phyloP scores from a whole-genome alignment of 2,329 filamentous ascomycete species.

The Mariannaea sp. region DNA sequence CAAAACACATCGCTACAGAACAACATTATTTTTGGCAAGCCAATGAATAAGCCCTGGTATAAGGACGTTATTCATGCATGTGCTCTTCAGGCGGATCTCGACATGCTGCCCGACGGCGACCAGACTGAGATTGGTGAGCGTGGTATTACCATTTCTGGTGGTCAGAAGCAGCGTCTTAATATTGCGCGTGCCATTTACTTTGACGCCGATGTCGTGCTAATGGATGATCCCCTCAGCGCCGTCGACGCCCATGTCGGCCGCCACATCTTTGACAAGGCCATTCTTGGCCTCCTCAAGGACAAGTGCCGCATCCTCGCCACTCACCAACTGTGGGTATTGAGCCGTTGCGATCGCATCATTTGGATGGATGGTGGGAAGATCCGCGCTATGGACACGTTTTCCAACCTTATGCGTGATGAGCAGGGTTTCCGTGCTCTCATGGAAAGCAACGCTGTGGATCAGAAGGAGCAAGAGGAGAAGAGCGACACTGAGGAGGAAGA shows the following conservation, averaged over 20 bases:
- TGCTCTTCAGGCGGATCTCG: constrained; percentile 80
- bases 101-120: constrained; percentile 88
- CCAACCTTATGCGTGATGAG: constrained; percentile 82
- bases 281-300: neutral
- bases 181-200: constrained; percentile 85
- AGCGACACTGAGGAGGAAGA: constrained; percentile 52
- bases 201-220: constrained; percentile 68
- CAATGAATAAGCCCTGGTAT: constrained; percentile 77
- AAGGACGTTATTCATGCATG: constrained; percentile 74
- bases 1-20: constrained; percentile 86
- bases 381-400: constrained; percentile 84
- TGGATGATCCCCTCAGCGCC: constrained; percentile 71
- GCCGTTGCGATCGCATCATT: neutral
- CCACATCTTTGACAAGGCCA: neutral
- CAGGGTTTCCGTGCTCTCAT: constrained; percentile 81
- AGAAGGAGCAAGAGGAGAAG: constrained; percentile 55
- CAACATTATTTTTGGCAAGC: constrained; percentile 89
- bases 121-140: constrained; percentile 91
- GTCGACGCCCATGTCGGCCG: constrained; percentile 54
- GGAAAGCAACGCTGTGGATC: constrained; percentile 78
- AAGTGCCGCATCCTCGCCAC: neutral
- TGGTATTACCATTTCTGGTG: constrained; percentile 92
- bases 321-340: neutral
- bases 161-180: constrained; percentile 92
- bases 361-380: constrained; percentile 63